These are phyloP conservation scores for Panellus pusillus DNA, from an alignment of 768 basidiomycete genomes.

Conservation along the genomic window DNA sequence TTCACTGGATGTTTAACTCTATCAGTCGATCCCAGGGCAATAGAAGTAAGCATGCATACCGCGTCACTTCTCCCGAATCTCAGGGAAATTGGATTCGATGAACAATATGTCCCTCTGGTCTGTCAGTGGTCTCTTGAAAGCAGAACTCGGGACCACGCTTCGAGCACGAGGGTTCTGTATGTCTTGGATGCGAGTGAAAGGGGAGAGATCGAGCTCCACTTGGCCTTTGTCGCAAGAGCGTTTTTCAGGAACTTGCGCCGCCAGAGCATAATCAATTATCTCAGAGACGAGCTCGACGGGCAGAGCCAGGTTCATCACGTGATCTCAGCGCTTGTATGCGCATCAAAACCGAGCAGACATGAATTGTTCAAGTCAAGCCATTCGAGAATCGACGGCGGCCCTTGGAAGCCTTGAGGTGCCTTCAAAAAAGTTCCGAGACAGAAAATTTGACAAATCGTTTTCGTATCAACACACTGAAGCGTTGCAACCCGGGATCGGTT, in stretches of 20 bases:
- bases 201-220: constrained; percentile 28
- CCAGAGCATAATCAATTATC: constrained; percentile 29
- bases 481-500: neutral
- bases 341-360: too few species aligned
- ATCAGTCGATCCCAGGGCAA: neutral
- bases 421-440: too few species aligned
- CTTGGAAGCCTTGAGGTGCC: too few species aligned
- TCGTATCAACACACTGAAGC: too few species aligned
- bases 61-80: constrained; percentile 25
- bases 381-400: too few species aligned
- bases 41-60: constrained; percentile 15
- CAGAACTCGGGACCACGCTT: constrained; percentile 35
- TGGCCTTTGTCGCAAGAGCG: constrained; percentile 24
- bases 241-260: constrained; percentile 15
- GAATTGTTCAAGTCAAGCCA: too few species aligned
- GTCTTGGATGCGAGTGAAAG: constrained; percentile 31
- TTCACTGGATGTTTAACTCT: constrained; percentile 9
- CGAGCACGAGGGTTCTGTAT: constrained; percentile 29
- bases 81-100: constrained; percentile 27
- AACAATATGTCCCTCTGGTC: constrained; percentile 24
- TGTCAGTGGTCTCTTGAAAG: constrained; percentile 25
- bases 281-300: constrained; percentile 37
- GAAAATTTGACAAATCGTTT: too few species aligned
- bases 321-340: too few species aligned
- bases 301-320: constrained; percentile 7